These are phyloP conservation scores for Daldinia caldariorum DNA, from an alignment of 495 filamentous ascomycete genomes.

Conservation along the genomic window DNA sequence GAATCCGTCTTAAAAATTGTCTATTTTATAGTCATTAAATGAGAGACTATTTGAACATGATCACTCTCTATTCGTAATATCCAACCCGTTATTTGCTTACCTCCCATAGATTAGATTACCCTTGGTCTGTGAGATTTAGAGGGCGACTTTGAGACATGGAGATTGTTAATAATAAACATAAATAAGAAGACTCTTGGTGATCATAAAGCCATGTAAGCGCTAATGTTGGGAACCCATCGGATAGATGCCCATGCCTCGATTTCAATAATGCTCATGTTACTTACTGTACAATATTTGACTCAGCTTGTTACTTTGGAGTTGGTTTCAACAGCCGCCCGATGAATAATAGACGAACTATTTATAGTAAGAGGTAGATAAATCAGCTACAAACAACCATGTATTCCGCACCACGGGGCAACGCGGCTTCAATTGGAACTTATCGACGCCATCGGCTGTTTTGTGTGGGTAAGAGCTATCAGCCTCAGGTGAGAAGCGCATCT, in stretches of 20 bases:
- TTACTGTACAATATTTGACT: not conserved
- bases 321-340: not conserved
- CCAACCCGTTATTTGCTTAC: not conserved
- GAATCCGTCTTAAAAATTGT: constrained; percentile 1
- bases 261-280: not conserved
- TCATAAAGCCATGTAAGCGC: not conserved
- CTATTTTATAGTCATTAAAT: not conserved
- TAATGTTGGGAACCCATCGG: not conserved
- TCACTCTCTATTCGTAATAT: not conserved
- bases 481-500: constrained; percentile 29
- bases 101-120: not conserved
- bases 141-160: not conserved
- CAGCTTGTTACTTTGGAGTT: not conserved
- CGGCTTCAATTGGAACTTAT: constrained; percentile 13
- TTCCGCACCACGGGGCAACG: not conserved
- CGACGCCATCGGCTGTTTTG: constrained; percentile 3
- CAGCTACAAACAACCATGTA: not conserved
- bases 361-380: not conserved
- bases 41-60: not conserved
- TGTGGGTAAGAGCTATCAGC: constrained; percentile 20
- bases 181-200: not conserved
- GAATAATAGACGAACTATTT: not conserved
- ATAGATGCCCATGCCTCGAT: not conserved
- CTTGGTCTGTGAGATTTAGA: not conserved
- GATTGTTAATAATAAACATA: not conserved